Evolutionary conservation across 2,329 filamentous ascomycete species (phyloP).

Genomic region (Neonectria coccinea): DNA sequence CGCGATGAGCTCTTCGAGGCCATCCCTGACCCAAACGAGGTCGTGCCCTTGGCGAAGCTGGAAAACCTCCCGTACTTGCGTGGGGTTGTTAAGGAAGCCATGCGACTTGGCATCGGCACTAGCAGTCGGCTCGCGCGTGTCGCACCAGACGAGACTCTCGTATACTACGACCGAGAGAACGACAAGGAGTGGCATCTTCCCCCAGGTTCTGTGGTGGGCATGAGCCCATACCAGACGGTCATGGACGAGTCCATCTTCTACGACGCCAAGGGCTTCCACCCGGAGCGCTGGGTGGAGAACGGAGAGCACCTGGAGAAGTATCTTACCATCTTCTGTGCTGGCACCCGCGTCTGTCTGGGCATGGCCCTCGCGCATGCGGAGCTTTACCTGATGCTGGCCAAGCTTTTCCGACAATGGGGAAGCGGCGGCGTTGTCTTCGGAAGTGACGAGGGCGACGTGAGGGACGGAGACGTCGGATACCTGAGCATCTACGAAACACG

Average conservation of each 20-base stretch:
- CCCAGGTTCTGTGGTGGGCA: slow-evolving; percentile 51
- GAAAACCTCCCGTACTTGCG: slow-evolving; percentile 58
- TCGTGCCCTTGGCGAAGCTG: slow-evolving; percentile 45
- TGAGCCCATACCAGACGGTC: slow-evolving; percentile 53
- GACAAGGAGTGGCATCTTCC: slow-evolving; percentile 48
- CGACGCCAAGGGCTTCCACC: slow-evolving; percentile 49
- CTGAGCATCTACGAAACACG: slow-evolving; percentile 52
- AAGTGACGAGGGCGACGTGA: slow-evolving; percentile 47
- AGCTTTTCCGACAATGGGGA: slow-evolving; percentile 54
- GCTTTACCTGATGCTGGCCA: slow-evolving; percentile 52
- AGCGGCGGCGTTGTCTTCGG: slow-evolving; percentile 48
- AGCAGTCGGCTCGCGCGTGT: slow-evolving; percentile 62
- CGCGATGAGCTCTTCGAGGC: slow-evolving; percentile 52
- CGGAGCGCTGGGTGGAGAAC: slow-evolving; percentile 53
- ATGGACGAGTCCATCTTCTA: slow-evolving; percentile 50
- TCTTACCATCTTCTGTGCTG: slow-evolving; percentile 51
- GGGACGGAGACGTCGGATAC: slow-evolving; percentile 50
- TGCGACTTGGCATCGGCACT: slow-evolving; percentile 61
- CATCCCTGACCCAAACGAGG: slow-evolving; percentile 48
- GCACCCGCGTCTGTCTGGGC: slow-evolving; percentile 52
- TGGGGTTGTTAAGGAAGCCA: slow-evolving; percentile 63
- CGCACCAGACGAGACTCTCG: slow-evolving; percentile 54
- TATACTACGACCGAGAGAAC: slow-evolving; percentile 45
- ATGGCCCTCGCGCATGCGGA: slow-evolving; percentile 55
- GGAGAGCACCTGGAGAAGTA: slow-evolving; percentile 50